phyloP scores from a whole-genome alignment of 192 early-diverging fungal species.

The Phlyctochytrium arcticum region DNA sequence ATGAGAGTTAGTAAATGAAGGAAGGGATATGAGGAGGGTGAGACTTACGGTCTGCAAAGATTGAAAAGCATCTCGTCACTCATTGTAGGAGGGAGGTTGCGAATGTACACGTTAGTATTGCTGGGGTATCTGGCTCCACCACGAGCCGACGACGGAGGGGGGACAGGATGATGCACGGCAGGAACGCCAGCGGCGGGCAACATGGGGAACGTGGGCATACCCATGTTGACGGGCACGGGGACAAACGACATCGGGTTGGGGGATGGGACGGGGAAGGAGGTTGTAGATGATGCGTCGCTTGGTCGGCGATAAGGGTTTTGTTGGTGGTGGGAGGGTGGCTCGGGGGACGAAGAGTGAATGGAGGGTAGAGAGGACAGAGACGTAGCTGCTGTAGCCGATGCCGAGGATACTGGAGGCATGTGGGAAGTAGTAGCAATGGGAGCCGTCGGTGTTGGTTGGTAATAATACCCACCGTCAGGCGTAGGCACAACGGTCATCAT shows the following conservation, averaged over 20 bases:
- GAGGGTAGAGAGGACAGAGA: too few species aligned
- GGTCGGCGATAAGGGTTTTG: background rate
- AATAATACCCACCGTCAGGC: background rate
- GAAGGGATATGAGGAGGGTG: background rate
- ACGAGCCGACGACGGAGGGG: background rate
- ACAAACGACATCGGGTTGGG: background rate
- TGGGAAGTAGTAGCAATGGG: too few species aligned
- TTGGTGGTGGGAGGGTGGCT: background rate
- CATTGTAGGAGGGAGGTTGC: constrained; percentile 62
- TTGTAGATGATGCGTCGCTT: background rate
- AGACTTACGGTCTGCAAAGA: constrained; percentile 60
- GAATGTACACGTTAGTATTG: constrained; percentile 77
- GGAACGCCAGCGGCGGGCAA: background rate
- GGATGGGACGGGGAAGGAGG: background rate
- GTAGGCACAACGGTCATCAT: background rate
- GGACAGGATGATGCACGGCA: background rate
- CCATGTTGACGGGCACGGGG: background rate
- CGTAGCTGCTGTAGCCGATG: too few species aligned
- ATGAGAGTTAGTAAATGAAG: background rate
- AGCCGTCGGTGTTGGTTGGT: background rate
- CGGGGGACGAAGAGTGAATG: too few species aligned
- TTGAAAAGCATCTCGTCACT: constrained; percentile 64
- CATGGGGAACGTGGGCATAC: background rate
- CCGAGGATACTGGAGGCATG: too few species aligned
- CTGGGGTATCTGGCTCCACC: background rate